A percentile compares a stretch with the other conserved stretches of the same genome.
Conservation (phyloP, 1,284 basidiomycete genomes). For the Malassezia arunalokei region DNA sequence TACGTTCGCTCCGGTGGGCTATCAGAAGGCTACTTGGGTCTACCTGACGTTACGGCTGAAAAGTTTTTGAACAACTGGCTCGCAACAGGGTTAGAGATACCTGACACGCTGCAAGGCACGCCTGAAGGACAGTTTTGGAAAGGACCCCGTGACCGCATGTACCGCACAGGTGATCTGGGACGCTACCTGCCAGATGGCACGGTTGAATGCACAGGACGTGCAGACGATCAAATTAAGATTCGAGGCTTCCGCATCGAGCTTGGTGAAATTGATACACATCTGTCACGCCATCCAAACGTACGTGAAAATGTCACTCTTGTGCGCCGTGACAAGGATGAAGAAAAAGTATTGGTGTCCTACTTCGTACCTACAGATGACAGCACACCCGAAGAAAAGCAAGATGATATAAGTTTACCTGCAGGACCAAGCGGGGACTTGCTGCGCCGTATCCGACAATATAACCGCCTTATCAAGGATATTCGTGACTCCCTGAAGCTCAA, state of each 20-base stretch:
- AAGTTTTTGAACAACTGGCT: slow-evolving; percentile 45
- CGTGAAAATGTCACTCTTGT: slow-evolving; percentile 96
- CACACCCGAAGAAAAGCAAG: slow-evolving; percentile 52
- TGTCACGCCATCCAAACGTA: slow-evolving; percentile 82
- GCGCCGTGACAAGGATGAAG: slow-evolving; percentile 94
- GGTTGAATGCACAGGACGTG: slow-evolving; percentile 93
- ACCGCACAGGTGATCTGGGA: slow-evolving; percentile 90
- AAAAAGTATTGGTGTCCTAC: slow-evolving; percentile 96
- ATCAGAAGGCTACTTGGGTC: slow-evolving; percentile 85
- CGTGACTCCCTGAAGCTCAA: slow-evolving; percentile 94
- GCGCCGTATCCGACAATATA: slow-evolving; percentile 45
- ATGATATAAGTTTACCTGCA: slow-evolving; percentile 14
- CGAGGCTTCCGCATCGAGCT: slow-evolving; percentile 98
- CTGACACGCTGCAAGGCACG: slow-evolving; percentile 34
- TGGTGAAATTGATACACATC: slow-evolving; percentile 93
- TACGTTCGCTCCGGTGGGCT: slow-evolving; percentile 93
- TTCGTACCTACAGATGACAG: slow-evolving; percentile 76
- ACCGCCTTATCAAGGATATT: slow-evolving; percentile 70
- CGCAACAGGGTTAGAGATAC: slow-evolving; percentile 27
- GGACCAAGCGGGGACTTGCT: slow-evolving; percentile 26
- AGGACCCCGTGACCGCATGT: slow-evolving; percentile 95
- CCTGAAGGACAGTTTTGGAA: slow-evolving; percentile 57
- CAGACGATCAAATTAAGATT: slow-evolving; percentile 99
- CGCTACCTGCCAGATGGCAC: slow-evolving; percentile 83
- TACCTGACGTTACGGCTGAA: slow-evolving; percentile 63